Base-by-base conservation (phyloP, 768 basidiomycete species). In the Obba rivulosa region DNA sequence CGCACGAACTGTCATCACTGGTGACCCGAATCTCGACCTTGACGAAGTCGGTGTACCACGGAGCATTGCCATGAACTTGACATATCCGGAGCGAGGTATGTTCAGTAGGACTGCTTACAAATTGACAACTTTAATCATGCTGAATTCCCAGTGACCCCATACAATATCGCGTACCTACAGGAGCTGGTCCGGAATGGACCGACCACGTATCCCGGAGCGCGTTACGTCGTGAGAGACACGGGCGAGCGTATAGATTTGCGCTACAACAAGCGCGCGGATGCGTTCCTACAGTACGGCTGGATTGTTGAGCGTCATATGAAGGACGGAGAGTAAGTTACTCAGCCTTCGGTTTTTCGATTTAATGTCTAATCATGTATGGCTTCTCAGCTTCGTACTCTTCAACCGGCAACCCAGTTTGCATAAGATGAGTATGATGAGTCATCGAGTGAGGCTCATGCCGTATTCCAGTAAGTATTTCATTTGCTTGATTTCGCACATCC, bases 361-460 rank as follows among this genome's bases (percentile, higher is more conserved):
- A 7, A 31, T 5, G 28, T 31, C 28, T 31, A 13, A 31, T 13
- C 28, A 31, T 13, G 5, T 13, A 7, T 5, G 28, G 28, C 28
- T 31, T 13, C 28, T 5, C 52, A 93, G 91, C 61, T 93, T 75
- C 57, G 89, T 97, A 18, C 72, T 99, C 45, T 98, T 99, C 74
- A 98, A 99, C 66, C 94, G 96, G 45, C 96, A 99, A 64, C 96
- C 96, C 10, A 89, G 85, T 78, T 69, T 98, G 67, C 96, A 99
- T 68, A 99, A 99, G 69, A 98, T 98, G 96, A 95, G 92, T 76
- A 98, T 98, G 96, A 98, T 98, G 96, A 90, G 90, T 67, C 96
- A 98, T 72, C 83, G 94, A 31, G 90, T 98, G 24, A 92, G 88
- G 61, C 72, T 98, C 51, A 96, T 98, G 93, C 89, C 91, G 11